Percentiles rank a stretch among this genome's conserved stretches.
These are phyloP conservation scores for Lachancea fermentati DNA, from an alignment of 805 yeast genomes.

Conservation along the genomic window DNA sequence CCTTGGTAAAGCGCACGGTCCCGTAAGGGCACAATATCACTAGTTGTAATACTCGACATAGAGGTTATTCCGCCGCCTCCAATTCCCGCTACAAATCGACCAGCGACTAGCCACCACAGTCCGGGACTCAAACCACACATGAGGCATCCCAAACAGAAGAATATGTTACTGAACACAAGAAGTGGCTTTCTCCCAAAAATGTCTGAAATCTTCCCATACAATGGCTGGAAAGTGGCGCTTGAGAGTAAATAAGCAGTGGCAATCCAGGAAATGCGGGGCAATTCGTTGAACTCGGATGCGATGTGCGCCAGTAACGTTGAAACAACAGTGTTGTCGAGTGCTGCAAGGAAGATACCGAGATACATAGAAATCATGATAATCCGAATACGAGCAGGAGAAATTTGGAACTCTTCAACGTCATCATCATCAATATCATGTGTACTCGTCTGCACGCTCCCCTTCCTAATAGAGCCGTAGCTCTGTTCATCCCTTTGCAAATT, in stretches of 20 bases:
- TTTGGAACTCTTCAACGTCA: neutral
- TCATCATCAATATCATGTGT: slow-evolving; percentile 1
- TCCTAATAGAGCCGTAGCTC: neutral
- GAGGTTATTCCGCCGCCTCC: slow-evolving; percentile 89
- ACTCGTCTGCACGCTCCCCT: neutral
- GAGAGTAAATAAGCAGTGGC: slow-evolving; percentile 66
- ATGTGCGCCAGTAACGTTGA: slow-evolving; percentile 60
- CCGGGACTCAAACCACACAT: slow-evolving; percentile 49
- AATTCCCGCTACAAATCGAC: slow-evolving; percentile 71
- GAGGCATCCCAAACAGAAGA: slow-evolving; percentile 54
- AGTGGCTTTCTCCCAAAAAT: slow-evolving; percentile 61
- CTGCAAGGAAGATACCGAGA: slow-evolving; percentile 50
- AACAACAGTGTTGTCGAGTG: slow-evolving; percentile 63
- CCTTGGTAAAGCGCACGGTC: slow-evolving; percentile 83
- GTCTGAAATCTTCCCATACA: slow-evolving; percentile 66
- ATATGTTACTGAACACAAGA: slow-evolving; percentile 44
- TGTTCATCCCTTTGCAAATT: neutral
- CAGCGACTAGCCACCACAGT: slow-evolving; percentile 43
- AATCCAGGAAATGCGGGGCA: slow-evolving; percentile 64
- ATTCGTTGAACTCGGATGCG: slow-evolving; percentile 62
- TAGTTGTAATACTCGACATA: slow-evolving; percentile 65
- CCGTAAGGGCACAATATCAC: slow-evolving; percentile 72
- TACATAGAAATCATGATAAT: slow-evolving; percentile 40
- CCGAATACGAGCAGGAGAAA: slow-evolving; percentile 17
- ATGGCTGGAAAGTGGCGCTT: slow-evolving; percentile 68